These are phyloP conservation scores for Metschnikowia baotianmanensis DNA, from an alignment of 805 yeast genomes.

Conservation along the genomic window DNA sequence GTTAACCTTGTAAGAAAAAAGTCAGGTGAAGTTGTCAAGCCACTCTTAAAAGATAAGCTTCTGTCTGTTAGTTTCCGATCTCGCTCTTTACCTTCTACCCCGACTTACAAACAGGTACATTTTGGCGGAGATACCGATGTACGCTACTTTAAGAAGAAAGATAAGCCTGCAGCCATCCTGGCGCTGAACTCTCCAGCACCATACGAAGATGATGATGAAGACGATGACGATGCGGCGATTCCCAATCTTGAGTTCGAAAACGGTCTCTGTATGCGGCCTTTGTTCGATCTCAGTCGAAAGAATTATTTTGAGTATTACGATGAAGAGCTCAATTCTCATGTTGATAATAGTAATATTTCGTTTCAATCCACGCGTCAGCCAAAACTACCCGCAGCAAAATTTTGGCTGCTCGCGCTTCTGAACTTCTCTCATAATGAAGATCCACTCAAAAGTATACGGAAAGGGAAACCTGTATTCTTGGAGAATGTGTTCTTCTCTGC, in stretches of 20 bases:
- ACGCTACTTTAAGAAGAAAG: conserved; percentile 67
- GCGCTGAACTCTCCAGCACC: conserved; percentile 59
- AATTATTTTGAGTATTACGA: conserved; percentile 19
- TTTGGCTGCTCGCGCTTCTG: conserved; percentile 45
- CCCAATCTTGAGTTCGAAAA: conserved; percentile 7
- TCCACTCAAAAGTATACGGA: background rate
- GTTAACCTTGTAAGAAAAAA: conserved; percentile 64
- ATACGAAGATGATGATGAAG: conserved; percentile 20
- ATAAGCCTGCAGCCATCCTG: conserved; percentile 74
- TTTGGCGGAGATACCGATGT: conserved; percentile 69
- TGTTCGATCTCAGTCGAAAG: conserved; percentile 4
- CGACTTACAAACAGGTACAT: conserved; percentile 72
- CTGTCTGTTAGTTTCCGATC: conserved; percentile 25
- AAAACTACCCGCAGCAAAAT: conserved; percentile 10
- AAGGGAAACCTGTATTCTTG: conserved; percentile 38
- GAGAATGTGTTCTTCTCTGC: conserved; percentile 61
- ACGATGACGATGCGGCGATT: conserved; percentile 13
- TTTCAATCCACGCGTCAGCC: conserved; percentile 21
- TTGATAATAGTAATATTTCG: conserved; percentile 10
- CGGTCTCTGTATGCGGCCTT: conserved; percentile 1
- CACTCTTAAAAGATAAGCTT: conserved; percentile 58
- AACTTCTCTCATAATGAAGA: conserved; percentile 33
- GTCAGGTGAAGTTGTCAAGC: conserved; percentile 58
- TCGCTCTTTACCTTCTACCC: conserved; percentile 46
- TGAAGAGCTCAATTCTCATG: conserved; percentile 19